Percentiles rank a stretch among this genome's conserved stretches.
These are phyloP conservation scores for Nitzschia putrida DNA, from an alignment of 108 stramenopile genomes.

Conservation along the genomic window DNA sequence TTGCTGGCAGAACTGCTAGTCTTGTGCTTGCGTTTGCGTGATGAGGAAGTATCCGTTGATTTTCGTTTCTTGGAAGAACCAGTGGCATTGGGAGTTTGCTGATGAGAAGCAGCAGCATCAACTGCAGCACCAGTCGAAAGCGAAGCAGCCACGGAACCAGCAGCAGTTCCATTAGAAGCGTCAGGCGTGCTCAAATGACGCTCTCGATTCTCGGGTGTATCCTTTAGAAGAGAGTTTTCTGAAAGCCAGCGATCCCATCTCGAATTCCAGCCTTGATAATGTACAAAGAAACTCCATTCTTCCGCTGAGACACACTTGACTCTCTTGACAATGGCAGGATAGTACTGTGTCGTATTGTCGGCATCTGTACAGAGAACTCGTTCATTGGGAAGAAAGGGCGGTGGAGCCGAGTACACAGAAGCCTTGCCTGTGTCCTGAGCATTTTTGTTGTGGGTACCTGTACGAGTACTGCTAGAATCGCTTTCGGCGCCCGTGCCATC, in stretches of 20 bases:
- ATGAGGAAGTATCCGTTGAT: neutral
- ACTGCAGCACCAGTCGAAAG: too few species aligned
- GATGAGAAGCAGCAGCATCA: too few species aligned
- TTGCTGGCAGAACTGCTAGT: neutral
- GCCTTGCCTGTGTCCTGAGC: too few species aligned
- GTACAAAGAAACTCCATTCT: conserved; percentile 69
- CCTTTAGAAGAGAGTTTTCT: conserved; percentile 44
- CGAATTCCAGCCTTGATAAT: conserved; percentile 74
- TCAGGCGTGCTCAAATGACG: neutral
- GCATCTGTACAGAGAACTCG: conserved; percentile 2
- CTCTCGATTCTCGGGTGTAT: conserved; percentile 33
- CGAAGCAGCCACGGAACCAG: neutral
- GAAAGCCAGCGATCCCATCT: conserved; percentile 82
- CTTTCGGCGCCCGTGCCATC: too few species aligned
- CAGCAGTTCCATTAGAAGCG: neutral
- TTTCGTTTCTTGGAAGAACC: neutral
- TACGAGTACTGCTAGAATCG: too few species aligned
- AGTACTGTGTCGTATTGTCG: conserved; percentile 1
- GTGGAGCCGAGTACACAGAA: neutral
- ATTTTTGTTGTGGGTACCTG: too few species aligned
- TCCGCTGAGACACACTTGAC: neutral
- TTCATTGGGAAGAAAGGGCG: conserved; percentile 1
- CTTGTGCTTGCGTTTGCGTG: neutral
- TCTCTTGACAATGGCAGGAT: conserved; percentile 4
- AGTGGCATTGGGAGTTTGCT: neutral